A percentile compares a stretch with the other conserved stretches of the same genome.
Evolutionary conservation across 495 filamentous ascomycete species (phyloP).

Genomic region (Penicillium steckii): DNA sequence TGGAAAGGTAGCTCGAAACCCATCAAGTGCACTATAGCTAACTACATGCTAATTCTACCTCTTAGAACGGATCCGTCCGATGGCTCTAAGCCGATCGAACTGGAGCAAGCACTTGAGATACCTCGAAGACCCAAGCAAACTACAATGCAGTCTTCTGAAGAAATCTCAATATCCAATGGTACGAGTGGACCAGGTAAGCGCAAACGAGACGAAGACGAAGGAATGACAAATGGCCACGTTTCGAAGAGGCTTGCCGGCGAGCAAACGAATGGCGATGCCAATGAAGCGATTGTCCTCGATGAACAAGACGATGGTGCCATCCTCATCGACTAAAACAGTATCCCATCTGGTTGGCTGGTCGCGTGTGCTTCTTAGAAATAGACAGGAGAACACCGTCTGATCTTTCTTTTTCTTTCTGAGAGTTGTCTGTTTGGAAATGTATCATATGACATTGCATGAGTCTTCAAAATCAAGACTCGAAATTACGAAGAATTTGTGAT

Average conservation of each 20-base stretch:
- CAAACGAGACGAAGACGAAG: slow-evolving; percentile 47
- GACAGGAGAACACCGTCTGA: slow-evolving; percentile 1
- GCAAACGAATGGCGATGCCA: slow-evolving; percentile 30
- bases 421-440: slow-evolving; percentile 15
- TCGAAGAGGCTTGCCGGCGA: slow-evolving; percentile 44
- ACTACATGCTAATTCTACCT: slow-evolving; percentile 5
- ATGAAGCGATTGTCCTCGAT: slow-evolving; percentile 42
- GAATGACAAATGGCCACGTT: slow-evolving; percentile 37
- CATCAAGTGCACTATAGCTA: not conserved
- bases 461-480: not conserved
- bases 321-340: slow-evolving; percentile 57
- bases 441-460: slow-evolving; percentile 16
- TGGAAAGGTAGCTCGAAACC: slow-evolving; percentile 37
- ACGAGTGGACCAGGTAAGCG: slow-evolving; percentile 31
- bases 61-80: slow-evolving; percentile 29
- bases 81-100: slow-evolving; percentile 43
- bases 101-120: slow-evolving; percentile 49
- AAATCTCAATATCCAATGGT: slow-evolving; percentile 17
- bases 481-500: not conserved
- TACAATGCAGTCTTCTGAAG: slow-evolving; percentile 15
- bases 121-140: slow-evolving; percentile 46
- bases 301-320: slow-evolving; percentile 66
- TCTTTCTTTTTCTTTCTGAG: not conserved
- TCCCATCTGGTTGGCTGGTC: not conserved
- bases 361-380: not conserved